Base-by-base conservation (phyloP, 495 filamentous ascomycete species). In the Xanthoparmelia taractica region DNA sequence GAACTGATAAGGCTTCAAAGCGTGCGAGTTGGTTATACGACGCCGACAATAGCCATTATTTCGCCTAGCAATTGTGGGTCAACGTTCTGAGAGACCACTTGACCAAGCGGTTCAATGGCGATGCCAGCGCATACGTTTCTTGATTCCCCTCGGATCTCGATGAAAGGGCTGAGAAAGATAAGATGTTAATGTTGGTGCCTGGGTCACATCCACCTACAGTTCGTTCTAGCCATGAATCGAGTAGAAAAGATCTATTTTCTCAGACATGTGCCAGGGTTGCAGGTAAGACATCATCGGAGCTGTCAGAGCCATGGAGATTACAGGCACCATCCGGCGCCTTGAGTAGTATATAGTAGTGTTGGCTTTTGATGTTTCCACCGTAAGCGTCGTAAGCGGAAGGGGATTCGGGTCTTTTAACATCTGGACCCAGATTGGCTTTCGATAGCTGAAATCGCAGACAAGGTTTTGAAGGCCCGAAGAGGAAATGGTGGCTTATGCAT, bases 401-500 rank as follows among this genome's bases (percentile, higher is more conserved):
- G 48, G 27, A 18, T 52, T 18, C 27, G 48, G 48, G 48, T 31
- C 25, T 52, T 52, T 52, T 52, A 52, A 29, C 48, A 52, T 52
- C 48, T 52, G 48, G 48, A 52, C 48, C 27, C 27, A 52, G 48
- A 52, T 52, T 31, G 48, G 48, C 48, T 52, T 52, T 17, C 27
- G 12, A 18, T 4, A 18, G 48, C 25, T 29, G 23, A 7, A 50
- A 27, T 50, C 11, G 25, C 4, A 15, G 25, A 15, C 11, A 27
- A 29, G 25, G 8, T 31, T 25, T 4, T 52, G 25, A 13, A 52
- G 27, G 4, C 25, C 48, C 4, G 15, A 48, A 27, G n/a, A 27
- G 45, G 48, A 29, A 52, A 52, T 31, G 27, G 23, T 1, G 47
- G 23, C 8, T 11, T 4, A 15, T 50, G 13, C 8, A 29, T 29